Evolutionary conservation across 1,284 basidiomycete species (phyloP).

Genomic region (Sporisorium scitamineum): DNA sequence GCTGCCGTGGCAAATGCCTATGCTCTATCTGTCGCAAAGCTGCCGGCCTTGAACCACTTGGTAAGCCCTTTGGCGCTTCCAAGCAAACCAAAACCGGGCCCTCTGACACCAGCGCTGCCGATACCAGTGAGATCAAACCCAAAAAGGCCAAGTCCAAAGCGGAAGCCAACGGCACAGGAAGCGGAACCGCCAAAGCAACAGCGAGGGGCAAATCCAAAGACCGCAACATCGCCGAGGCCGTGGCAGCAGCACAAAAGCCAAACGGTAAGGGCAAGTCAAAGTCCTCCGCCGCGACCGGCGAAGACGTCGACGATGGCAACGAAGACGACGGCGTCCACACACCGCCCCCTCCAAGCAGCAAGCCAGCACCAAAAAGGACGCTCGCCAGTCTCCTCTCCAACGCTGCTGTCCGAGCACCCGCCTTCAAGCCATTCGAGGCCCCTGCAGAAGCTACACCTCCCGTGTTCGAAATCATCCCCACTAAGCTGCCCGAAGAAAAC

Average conservation of each 20-base stretch:
- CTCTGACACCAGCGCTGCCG: background rate
- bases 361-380: constrained; percentile 21
- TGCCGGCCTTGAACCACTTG: constrained; percentile 27
- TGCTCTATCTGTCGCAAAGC: constrained; percentile 46
- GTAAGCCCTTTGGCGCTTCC: constrained; percentile 13
- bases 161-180: background rate
- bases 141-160: constrained; percentile 8
- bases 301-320: constrained; percentile 4
- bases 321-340: constrained; percentile 35
- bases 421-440: constrained; percentile 39
- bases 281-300: constrained; percentile 3
- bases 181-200: constrained; percentile 4
- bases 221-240: constrained; percentile 19
- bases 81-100: background rate
- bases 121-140: background rate
- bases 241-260: constrained; percentile 14
- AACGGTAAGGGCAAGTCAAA: constrained; percentile 19
- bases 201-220: constrained; percentile 18
- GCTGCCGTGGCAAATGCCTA: constrained; percentile 37
- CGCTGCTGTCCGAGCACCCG: constrained; percentile 12
- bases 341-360: constrained; percentile 31
- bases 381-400: constrained; percentile 22
- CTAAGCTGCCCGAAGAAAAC: constrained; percentile 50
- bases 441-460: constrained; percentile 38
- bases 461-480: constrained; percentile 43